These are phyloP conservation scores for Capronia epimyces DNA, from an alignment of 2,329 filamentous ascomycete species.

Conservation along the genomic window DNA sequence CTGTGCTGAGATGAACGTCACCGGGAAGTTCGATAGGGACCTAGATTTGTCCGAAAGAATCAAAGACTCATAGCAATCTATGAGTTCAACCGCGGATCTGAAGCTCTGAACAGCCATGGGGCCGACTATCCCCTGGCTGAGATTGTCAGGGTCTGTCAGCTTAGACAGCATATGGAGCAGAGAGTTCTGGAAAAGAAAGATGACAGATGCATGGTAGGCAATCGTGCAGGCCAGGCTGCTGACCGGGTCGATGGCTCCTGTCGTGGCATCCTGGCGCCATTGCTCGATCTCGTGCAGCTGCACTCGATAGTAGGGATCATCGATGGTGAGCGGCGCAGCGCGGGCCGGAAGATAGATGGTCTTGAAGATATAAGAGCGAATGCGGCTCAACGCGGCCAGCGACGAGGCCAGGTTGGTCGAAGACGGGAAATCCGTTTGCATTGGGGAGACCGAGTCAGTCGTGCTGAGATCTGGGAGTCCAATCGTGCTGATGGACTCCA, in stretches of 20 bases:
- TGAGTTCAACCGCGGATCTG: conserved; percentile 26
- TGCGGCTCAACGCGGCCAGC: conserved; percentile 27
- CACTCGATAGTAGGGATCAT: conserved; percentile 6
- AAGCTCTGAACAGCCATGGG: conserved; percentile 15
- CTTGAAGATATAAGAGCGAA: conserved; percentile 33
- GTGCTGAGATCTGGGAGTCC: conserved; percentile 27
- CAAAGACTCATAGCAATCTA: conserved; percentile 29
- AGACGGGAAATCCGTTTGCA: background rate
- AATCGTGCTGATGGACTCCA: conserved; percentile 33
- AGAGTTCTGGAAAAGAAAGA: conserved; percentile 31
- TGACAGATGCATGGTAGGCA: conserved; percentile 30
- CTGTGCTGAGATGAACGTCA: conserved; percentile 31
- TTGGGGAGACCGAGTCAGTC: background rate
- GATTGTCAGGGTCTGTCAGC: conserved; percentile 7
- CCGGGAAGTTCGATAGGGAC: conserved; percentile 26
- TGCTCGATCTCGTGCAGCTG: conserved; percentile 10
- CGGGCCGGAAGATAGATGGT: conserved; percentile 26
- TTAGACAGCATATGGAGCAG: conserved; percentile 23
- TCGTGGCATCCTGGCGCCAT: conserved; percentile 25
- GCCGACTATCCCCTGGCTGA: background rate
- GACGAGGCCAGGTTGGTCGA: background rate
- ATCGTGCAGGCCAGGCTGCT: conserved; percentile 4
- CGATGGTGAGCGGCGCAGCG: background rate
- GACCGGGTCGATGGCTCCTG: conserved; percentile 1
- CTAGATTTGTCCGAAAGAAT: conserved; percentile 28